Conservation (phyloP, 306 rosid genomes). For the Malus fusca region DNA sequence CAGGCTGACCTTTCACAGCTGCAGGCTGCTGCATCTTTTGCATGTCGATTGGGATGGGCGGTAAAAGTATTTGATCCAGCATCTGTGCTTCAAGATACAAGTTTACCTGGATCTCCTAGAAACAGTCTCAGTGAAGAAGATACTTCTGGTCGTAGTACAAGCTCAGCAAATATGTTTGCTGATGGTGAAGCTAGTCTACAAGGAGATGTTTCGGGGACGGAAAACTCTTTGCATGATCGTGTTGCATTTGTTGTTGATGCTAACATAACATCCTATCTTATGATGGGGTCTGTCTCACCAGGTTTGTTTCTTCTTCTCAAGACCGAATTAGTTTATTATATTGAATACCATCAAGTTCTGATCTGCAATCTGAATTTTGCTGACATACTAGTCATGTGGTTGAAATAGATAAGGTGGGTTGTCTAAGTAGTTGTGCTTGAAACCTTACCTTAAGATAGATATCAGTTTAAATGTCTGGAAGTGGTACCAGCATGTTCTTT, state of each 20-base stretch:
- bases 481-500: not conserved
- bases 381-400: not conserved
- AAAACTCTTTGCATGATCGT: constrained; percentile 50
- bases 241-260: constrained; percentile 96
- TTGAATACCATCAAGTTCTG: not conserved
- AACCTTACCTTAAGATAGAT: not conserved
- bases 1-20: constrained; percentile 77
- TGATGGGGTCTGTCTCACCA: constrained; percentile 99
- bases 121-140: constrained; percentile 52
- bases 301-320: constrained; percentile 47
- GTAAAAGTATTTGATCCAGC: constrained; percentile 78
- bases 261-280: constrained; percentile 91
- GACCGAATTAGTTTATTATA: not conserved
- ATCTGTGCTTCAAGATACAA: constrained; percentile 55
- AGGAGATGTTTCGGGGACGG: constrained; percentile 55
- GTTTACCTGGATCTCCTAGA: constrained; percentile 48
- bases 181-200: constrained; percentile 53
- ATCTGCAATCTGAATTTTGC: not conserved
- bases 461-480: not conserved
- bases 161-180: constrained; percentile 39
- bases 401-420: not conserved
- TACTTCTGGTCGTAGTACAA: constrained; percentile 36
- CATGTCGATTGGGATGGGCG: constrained; percentile 90
- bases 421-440: not conserved
- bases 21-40: constrained; percentile 92